phyloP scores from a whole-genome alignment of 352 stramenopile genomes.

The Hyaloperonospora brassicae region DNA sequence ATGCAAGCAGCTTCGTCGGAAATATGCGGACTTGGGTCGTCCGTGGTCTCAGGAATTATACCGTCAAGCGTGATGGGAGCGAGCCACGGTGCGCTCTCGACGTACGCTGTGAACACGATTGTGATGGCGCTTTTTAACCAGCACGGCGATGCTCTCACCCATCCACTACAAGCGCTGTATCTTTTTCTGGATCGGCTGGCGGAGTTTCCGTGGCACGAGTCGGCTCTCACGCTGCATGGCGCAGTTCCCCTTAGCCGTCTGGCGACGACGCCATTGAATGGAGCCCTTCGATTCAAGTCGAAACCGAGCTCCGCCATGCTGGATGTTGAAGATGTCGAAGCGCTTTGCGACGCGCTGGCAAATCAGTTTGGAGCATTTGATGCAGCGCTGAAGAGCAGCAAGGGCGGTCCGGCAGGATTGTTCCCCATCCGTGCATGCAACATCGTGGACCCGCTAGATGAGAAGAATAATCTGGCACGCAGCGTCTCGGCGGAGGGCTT shows the following conservation, averaged over 20 bases:
- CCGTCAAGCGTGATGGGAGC: constrained; percentile 64
- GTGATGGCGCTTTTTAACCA: constrained; percentile 87
- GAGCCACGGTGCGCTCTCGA: constrained; percentile 72
- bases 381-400: constrained; percentile 18
- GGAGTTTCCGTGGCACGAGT: constrained; percentile 82
- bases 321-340: constrained; percentile 37
- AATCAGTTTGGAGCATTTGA: constrained; percentile 61
- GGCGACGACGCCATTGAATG: constrained; percentile 34
- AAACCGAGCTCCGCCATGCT: constrained; percentile 25
- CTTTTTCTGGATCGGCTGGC: constrained; percentile 81
- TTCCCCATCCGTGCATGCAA: constrained; percentile 83
- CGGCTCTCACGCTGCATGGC: constrained; percentile 72
- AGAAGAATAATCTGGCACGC: constrained; percentile 80
- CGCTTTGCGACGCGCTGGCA: constrained; percentile 35
- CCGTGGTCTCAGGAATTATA: constrained; percentile 9
- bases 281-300: constrained; percentile 7
- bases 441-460: constrained; percentile 83
- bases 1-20: constrained; percentile 25
- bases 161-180: constrained; percentile 76
- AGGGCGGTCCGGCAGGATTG: constrained; percentile 10
- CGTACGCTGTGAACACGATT: constrained; percentile 85
- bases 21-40: constrained; percentile 9
- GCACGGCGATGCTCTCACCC: constrained; percentile 53
- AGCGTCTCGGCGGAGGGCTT: constrained; percentile 70
- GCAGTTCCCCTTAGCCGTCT: constrained; percentile 50